Evolutionary conservation across 2,329 filamentous ascomycete genomes (phyloP), one percentile per base, ranked within the genome.

Genomic region (Aotearoamyces nothofagi): DNA sequence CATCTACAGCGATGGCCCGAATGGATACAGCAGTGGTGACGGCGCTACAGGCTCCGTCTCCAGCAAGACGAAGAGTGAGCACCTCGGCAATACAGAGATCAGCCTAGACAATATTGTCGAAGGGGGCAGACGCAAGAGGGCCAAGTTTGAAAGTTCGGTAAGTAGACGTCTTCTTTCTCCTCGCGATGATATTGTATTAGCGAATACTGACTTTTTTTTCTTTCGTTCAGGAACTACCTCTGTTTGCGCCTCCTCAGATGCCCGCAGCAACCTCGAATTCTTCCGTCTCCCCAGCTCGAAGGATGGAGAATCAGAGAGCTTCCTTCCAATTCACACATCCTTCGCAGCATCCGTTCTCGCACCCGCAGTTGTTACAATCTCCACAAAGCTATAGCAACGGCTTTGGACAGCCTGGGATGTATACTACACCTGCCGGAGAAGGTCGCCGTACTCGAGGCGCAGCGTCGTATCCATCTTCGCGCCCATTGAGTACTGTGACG

Each of bases 51-150:
- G 72, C 40, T 86, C 82, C 31, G 66, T 78, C 40, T 78, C 78
- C 34, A 76, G 79, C 45, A 79, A 79, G 52, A 70, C 67, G 43
- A 84, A 81, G 53, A 73, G 64, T 39, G 86, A 94, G 46, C 78
- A 83, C 39, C 71, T 93, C 45, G 84, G 82, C 27, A 94, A 83
- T 51, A 92, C 90, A 10, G 90, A 98, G 44, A 98, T 98, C 49
- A 96, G 87, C 52, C 72, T 94, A 42, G 86, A 94, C 44, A 98
- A 98, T 52, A 96, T 98, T 54, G 80, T 98, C 36, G 87, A 96
- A 56, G 90, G 92, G 49, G 86, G 87, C 41, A 78, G 90, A 54
- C 77, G 90, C 50, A 94, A 96, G 63, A 74, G 84, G 49, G 82
- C 87, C 45, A 94, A 93, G 56, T 78, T 78, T 58, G 87, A 96